Conservation (phyloP, 2,329 filamentous ascomycete genomes). For the Ceratocystiopsis sp. region DNA sequence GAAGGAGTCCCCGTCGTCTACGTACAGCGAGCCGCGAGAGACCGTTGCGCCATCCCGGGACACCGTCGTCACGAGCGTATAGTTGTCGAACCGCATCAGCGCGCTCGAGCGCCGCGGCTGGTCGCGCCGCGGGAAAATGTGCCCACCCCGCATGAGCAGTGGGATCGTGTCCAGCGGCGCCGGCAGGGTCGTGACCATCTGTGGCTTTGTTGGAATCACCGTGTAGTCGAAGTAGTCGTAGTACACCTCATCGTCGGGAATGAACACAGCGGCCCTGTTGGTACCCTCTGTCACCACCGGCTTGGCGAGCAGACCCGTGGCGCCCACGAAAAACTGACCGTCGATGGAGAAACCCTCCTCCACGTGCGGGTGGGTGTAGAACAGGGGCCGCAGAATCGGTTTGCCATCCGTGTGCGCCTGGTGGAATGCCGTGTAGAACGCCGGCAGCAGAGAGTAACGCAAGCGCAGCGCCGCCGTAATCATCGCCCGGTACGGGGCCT, state of each 20-base stretch:
- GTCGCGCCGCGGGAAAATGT: constrained; percentile 83
- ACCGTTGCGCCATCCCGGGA: constrained; percentile 33
- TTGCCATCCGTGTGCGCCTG: constrained; percentile 67
- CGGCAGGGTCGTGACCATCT: constrained; percentile 49
- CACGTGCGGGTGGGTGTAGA: constrained; percentile 76
- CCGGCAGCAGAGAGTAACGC: constrained; percentile 74
- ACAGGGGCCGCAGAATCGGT: constrained; percentile 82
- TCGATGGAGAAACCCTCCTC: constrained; percentile 80
- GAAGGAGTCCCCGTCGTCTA: constrained; percentile 88
- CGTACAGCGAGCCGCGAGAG: constrained; percentile 65
- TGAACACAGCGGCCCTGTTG: constrained; percentile 59
- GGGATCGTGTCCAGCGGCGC: constrained; percentile 79
- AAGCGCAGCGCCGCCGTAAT: constrained; percentile 77
- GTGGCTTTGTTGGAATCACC: constrained; percentile 49
- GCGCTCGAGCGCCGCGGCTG: constrained; percentile 68
- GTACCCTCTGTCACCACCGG: constrained; percentile 69
- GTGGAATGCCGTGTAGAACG: constrained; percentile 96
- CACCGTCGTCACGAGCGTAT: constrained; percentile 71
- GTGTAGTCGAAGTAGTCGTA: constrained; percentile 92
- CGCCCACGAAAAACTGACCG: constrained; percentile 82
- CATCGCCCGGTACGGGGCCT: constrained; percentile 71
- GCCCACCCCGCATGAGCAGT: constrained; percentile 79
- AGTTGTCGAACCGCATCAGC: constrained; percentile 87
- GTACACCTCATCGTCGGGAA: constrained; percentile 78
- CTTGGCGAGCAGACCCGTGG: constrained; percentile 80